phyloP scores from a whole-genome alignment of 352 stramenopile genomes.

The Blastocystis sp. region DNA sequence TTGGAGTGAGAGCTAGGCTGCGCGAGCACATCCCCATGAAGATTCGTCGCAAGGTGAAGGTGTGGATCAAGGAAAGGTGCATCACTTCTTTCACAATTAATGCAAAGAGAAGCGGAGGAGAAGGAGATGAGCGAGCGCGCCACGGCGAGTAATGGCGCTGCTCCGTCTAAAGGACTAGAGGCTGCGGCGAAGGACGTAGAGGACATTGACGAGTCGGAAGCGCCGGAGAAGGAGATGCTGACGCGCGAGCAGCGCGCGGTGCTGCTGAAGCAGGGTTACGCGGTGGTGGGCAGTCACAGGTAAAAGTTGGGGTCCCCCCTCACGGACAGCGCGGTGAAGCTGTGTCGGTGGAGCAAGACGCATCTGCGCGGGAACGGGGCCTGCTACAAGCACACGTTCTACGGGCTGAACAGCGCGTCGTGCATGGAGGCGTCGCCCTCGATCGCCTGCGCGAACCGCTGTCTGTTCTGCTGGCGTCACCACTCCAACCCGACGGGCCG shows the following conservation, averaged over 20 bases:
- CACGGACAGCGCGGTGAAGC: constrained; percentile 89
- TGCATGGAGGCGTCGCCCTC: constrained; percentile 97
- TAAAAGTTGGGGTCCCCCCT: not conserved
- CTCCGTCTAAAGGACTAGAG: not conserved
- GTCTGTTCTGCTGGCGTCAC: constrained; percentile 90
- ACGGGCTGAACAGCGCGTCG: constrained; percentile 88
- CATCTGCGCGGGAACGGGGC: constrained; percentile 90
- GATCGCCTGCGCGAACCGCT: constrained; percentile 96
- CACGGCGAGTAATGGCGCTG: not conserved
- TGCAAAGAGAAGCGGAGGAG: constrained; percentile 5
- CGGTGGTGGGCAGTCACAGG: constrained; percentile 91
- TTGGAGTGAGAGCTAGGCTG: constrained; percentile 4
- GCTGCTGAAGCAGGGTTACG: constrained; percentile 95
- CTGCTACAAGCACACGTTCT: constrained; percentile 99
- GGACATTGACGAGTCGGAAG: not conserved
- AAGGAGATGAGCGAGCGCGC: not conserved
- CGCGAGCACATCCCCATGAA: constrained; percentile 12
- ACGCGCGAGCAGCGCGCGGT: constrained; percentile 87
- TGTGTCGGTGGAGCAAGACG: constrained; percentile 97
- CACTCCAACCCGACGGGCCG: constrained; percentile 96
- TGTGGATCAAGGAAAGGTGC: constrained; percentile 44
- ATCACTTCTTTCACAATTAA: not conserved
- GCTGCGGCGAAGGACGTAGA: not conserved
- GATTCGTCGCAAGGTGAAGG: constrained; percentile 18
- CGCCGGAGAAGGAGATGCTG: constrained; percentile 83